Base-by-base conservation (phyloP, 805 yeast genomes). In the Candida pini region DNA sequence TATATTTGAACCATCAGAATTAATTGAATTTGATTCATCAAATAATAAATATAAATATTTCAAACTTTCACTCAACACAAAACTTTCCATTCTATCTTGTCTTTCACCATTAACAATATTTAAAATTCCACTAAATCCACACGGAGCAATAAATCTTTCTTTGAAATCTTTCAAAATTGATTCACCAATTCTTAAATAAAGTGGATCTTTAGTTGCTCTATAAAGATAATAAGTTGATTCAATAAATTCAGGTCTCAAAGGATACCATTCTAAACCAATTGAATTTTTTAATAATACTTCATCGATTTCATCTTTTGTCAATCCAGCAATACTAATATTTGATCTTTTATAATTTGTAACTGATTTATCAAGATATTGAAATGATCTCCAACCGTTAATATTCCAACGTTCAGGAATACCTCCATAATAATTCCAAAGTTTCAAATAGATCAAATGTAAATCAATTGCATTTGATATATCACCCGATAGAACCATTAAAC, bases 391-490 rank as follows among this genome's bases (percentile, higher is more conserved):
- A 4, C 52, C 49, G 15, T 47, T 26, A 40, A 63, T 69, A 33
- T 71, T 66, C 96, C 96, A 90, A 31, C 97, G 64, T 56, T 89
- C 97, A 0, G 97, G 97, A 9, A 89, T 74, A 36, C 79, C 81
- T 9, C 81, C 88, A 55, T 72, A 89, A 12, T 69, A 64, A 54
- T 81, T 71, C 96, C 96, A 89, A 4, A 88, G 54, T 48, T 88
- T 87, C 47, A 78, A 60, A 50, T 65, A 86, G 10, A 80, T 64
- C 31, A 73, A 41, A 57, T 88, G 90, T 15, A 73, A 63, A 16
- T 62, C 55, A 1, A 74, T 63, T 0, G 96, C 95, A 46, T 76
- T 81, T 4, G 64, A 54, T 1, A 89, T 41, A 38, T 82, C 81
- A 1, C 97, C 97, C 3, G 78, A 76, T 4, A 89, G 58, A 0